Evolutionary conservation across 139 green algal species (phyloP).

Genomic region (Coccomyxa sp.): DNA sequence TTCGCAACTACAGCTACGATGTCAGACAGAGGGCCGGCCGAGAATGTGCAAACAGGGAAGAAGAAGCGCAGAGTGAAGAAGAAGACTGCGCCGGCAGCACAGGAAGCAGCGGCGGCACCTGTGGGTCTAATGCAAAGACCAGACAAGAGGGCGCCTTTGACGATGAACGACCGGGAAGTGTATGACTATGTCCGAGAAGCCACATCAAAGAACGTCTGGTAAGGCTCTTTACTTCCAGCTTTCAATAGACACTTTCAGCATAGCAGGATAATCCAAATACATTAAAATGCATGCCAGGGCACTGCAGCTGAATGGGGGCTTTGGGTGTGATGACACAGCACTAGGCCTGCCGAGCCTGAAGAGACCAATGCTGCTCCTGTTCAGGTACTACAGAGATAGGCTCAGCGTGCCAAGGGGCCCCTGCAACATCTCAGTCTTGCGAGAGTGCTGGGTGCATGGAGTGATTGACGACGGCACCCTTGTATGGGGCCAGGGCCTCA

Average conservation of each 20-base stretch:
- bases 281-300: no score
- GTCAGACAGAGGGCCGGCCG: no score
- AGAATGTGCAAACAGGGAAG: neutral
- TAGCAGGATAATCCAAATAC: no score
- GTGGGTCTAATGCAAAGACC: neutral
- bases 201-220: slow-evolving; percentile 85
- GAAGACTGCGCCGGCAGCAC: neutral
- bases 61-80: neutral
- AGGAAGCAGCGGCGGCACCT: neutral
- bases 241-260: no score
- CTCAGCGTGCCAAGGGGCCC: slow-evolving; percentile 73
- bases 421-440: slow-evolving; percentile 69
- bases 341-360: neutral
- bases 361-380: neutral
- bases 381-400: slow-evolving; percentile 32
- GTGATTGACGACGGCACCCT: slow-evolving; percentile 91
- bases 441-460: slow-evolving; percentile 59
- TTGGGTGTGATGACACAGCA: slow-evolving; percentile 3
- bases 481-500: slow-evolving; percentile 86
- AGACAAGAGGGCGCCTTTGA: slow-evolving; percentile 29
- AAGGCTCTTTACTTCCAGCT: slow-evolving; percentile 62
- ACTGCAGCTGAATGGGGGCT: neutral
- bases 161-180: slow-evolving; percentile 43
- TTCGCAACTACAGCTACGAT: no score
- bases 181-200: slow-evolving; percentile 78